phyloP scores from a whole-genome alignment of 1,284 basidiomycete genomes.

The Boletus mariae region DNA sequence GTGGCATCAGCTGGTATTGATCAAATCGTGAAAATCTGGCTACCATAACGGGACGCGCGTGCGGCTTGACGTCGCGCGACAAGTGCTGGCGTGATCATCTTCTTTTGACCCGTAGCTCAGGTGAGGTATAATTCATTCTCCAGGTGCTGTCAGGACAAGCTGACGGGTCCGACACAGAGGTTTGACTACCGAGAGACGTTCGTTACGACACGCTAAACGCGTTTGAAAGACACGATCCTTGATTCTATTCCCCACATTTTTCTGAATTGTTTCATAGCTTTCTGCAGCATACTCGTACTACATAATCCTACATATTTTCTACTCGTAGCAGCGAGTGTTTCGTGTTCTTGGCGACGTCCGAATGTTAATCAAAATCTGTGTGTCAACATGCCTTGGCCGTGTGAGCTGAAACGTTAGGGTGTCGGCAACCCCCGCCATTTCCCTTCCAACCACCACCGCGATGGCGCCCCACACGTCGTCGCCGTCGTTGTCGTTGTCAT shows the following conservation, averaged over 20 bases:
- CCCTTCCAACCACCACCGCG: constrained; percentile 34
- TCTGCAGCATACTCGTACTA: constrained; percentile 34
- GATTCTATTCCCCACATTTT: constrained; percentile 8
- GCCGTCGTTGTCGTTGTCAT: constrained; percentile 54
- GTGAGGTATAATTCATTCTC: constrained; percentile 11
- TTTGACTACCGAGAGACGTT: constrained; percentile 16
- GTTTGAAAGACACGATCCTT: constrained; percentile 32
- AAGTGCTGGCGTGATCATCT: constrained; percentile 10
- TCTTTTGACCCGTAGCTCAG: constrained; percentile 7
- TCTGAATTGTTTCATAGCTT: constrained; percentile 18
- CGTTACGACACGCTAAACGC: constrained; percentile 27
- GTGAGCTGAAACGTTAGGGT: constrained; percentile 22
- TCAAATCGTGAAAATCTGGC: constrained; percentile 64
- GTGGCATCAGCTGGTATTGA: constrained; percentile 81
- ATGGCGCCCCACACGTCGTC: constrained; percentile 62
- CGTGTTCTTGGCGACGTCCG: constrained; percentile 9
- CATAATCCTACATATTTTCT: constrained; percentile 31
- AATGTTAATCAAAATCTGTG: constrained; percentile 1
- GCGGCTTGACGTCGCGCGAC: constrained; percentile 9
- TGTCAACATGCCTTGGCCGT: constrained; percentile 16
- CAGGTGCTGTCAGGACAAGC: not conserved
- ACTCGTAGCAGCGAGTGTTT: constrained; percentile 1
- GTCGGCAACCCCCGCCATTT: constrained; percentile 31
- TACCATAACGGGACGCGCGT: constrained; percentile 39
- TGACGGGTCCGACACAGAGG: constrained; percentile 11